These are phyloP conservation scores for Colletotrichum lupini DNA, from an alignment of 2,329 filamentous ascomycete species.

Conservation along the genomic window DNA sequence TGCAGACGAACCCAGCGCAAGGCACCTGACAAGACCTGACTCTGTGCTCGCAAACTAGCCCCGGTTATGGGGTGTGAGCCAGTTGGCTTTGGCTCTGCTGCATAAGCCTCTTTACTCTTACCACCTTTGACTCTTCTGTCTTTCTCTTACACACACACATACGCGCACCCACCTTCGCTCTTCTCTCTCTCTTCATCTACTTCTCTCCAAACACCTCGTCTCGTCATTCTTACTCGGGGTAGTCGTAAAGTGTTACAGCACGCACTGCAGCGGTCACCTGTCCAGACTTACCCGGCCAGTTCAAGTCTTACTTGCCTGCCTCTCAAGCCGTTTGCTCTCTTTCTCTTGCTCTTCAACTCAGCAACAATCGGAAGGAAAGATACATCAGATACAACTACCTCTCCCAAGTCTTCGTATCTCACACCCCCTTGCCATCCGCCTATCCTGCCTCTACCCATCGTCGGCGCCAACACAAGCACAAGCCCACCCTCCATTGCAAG, in stretches of 20 bases:
- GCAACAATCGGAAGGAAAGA: not conserved
- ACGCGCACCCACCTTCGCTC: not conserved
- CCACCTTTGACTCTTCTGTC: not conserved
- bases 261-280: not conserved
- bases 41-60: constrained; percentile 36
- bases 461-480: constrained; percentile 25
- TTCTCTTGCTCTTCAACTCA: not conserved
- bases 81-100: constrained; percentile 28
- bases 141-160: not conserved
- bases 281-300: constrained; percentile 3
- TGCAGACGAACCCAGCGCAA: constrained; percentile 30
- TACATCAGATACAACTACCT: constrained; percentile 31
- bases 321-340: not conserved
- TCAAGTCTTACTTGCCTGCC: not conserved
- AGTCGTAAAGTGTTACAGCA: not conserved
- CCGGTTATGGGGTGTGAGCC: constrained; percentile 27
- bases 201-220: not conserved
- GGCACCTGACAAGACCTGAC: constrained; percentile 35
- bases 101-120: constrained; percentile 32
- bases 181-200: not conserved
- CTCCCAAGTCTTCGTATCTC: constrained; percentile 5
- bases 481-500: constrained; percentile 32
- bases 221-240: not conserved
- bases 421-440: constrained; percentile 16
- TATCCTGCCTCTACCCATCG: constrained; percentile 17